Conservation (phyloP, 768 basidiomycete genomes). For the Leccinum rimulosum region DNA sequence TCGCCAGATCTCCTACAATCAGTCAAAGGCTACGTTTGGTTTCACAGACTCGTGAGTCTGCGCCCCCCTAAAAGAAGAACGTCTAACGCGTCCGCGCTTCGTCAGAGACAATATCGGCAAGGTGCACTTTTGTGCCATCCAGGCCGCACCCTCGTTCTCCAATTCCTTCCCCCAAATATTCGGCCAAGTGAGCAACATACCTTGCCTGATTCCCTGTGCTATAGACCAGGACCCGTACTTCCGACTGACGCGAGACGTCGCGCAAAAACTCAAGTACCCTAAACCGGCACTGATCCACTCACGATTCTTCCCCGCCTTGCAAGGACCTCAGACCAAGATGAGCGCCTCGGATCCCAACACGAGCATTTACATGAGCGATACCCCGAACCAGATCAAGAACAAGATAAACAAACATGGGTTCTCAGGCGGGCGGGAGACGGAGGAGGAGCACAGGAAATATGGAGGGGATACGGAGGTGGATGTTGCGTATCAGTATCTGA, state of each 20-base stretch:
- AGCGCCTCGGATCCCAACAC: conserved; percentile 92
- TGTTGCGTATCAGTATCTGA: conserved; percentile 91
- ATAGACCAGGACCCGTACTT: conserved; percentile 99
- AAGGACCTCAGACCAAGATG: conserved; percentile 99
- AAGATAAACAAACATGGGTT: conserved; percentile 97
- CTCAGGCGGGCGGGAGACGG: conserved; percentile 92
- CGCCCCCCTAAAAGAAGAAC: background rate
- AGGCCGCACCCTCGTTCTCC: conserved; percentile 95
- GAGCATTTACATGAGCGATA: conserved; percentile 96
- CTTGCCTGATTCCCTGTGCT: conserved; percentile 94
- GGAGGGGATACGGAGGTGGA: conserved; percentile 96
- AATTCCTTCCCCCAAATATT: conserved; percentile 99
- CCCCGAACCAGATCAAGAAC: conserved; percentile 90
- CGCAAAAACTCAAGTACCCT: conserved; percentile 89
- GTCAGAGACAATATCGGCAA: conserved; percentile 96
- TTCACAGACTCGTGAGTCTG: conserved; percentile 88
- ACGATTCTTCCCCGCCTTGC: conserved; percentile 97
- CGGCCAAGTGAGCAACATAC: conserved; percentile 75
- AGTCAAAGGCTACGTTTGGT: conserved; percentile 94
- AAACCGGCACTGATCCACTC: conserved; percentile 92
- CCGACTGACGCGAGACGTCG: conserved; percentile 95
- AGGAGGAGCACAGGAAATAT: conserved; percentile 84
- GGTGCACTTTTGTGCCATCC: conserved; percentile 92
- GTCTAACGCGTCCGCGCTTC: background rate
- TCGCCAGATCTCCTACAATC: conserved; percentile 87